phyloP scores from a whole-genome alignment of 2,329 filamentous ascomycete species.

The Apiospora malaysiana region DNA sequence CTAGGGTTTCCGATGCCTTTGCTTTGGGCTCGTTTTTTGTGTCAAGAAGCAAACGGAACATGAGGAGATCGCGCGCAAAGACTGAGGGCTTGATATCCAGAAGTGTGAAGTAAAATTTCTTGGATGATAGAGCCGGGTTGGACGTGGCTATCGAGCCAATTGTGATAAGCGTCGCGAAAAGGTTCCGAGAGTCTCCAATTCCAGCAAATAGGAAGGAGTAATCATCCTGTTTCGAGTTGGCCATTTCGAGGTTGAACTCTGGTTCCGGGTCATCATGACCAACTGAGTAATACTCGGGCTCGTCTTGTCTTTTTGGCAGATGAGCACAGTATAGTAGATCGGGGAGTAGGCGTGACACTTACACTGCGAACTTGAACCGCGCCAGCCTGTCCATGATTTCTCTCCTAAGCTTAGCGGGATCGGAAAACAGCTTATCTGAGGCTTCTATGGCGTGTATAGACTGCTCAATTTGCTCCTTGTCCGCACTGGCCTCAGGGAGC shows the following conservation, averaged over 20 bases:
- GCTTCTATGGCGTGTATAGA: not conserved
- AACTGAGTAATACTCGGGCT: conserved; percentile 29
- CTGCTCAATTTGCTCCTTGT: not conserved
- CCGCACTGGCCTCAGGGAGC: not conserved
- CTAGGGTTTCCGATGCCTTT: not conserved
- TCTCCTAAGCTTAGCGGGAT: not conserved
- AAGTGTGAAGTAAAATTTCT: conserved; percentile 30
- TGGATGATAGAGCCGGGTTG: not conserved
- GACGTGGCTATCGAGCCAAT: not conserved
- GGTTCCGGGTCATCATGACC: conserved; percentile 29
- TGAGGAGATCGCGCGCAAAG: conserved; percentile 32
- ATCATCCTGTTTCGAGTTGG: conserved; percentile 21
- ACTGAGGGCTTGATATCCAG: conserved; percentile 33
- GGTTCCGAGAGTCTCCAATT: conserved; percentile 33
- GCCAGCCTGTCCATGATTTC: conserved; percentile 28
- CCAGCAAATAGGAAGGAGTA: conserved; percentile 33
- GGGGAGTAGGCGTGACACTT: not conserved
- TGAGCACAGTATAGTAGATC: not conserved
- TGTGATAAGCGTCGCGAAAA: conserved; percentile 29
- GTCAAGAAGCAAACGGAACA: conserved; percentile 28
- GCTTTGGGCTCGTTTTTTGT: not conserved
- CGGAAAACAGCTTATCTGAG: conserved; percentile 22
- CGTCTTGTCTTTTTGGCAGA: conserved; percentile 18
- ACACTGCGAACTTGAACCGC: conserved; percentile 24
- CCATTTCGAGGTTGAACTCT: conserved; percentile 23